phyloP scores from a whole-genome alignment of 2,329 filamentous ascomycete genomes.

The Bipolaris oryzae region DNA sequence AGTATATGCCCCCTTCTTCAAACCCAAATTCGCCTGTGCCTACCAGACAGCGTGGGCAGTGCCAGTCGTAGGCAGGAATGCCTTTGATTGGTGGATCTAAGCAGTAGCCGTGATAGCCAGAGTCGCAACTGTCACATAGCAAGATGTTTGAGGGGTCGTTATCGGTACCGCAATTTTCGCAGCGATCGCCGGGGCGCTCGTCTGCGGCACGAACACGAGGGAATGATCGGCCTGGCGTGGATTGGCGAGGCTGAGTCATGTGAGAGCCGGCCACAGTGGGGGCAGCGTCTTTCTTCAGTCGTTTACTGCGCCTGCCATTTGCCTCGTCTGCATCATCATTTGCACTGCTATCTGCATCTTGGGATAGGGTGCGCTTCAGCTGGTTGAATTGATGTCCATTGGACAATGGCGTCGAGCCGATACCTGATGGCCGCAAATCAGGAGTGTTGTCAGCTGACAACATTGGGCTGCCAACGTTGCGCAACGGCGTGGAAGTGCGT shows the following conservation, averaged over 20 bases:
- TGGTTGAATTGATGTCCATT: conserved; percentile 62
- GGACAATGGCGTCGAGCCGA: conserved; percentile 54
- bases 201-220: conserved; percentile 60
- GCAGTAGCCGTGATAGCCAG: conserved; percentile 84
- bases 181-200: conserved; percentile 70
- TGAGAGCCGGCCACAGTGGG: conserved; percentile 94
- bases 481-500: conserved; percentile 64
- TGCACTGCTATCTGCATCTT: conserved; percentile 61
- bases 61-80: conserved; percentile 88
- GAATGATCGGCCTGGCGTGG: conserved; percentile 66
- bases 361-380: conserved; percentile 75
- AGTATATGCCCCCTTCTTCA: conserved; percentile 95
- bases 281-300: conserved; percentile 76
- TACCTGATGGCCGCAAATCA: conserved; percentile 63
- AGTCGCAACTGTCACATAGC: conserved; percentile 89
- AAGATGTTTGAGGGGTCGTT: conserved; percentile 75
- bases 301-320: conserved; percentile 78
- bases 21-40: conserved; percentile 97
- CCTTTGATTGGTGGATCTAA: conserved; percentile 82
- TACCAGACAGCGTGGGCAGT: conserved; percentile 92
- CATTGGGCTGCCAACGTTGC: conserved; percentile 67
- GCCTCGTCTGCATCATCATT: conserved; percentile 60
- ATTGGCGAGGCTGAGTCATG: conserved; percentile 91
- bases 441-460: conserved; percentile 69
- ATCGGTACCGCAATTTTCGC: conserved; percentile 82